Evolutionary conservation across 192 early-diverging fungal genomes (phyloP).

Genomic region (Dissophora ornata): DNA sequence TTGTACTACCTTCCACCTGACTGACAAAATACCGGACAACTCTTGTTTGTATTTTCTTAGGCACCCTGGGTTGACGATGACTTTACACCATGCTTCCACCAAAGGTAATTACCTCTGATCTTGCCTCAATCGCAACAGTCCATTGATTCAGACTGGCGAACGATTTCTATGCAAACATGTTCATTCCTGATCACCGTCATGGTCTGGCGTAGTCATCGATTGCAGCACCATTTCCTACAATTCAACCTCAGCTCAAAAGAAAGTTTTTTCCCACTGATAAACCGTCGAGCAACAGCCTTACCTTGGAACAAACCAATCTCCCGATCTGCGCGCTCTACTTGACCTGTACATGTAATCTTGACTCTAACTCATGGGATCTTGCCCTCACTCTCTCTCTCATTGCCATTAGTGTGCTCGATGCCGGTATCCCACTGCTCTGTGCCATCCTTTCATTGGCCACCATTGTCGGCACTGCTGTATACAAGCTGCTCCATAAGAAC

Average conservation of each 20-base stretch:
- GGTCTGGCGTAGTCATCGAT: too few species aligned
- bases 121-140: too few species aligned
- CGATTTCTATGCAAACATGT: too few species aligned
- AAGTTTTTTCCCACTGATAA: neutral
- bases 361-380: neutral
- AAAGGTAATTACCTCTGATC: constrained; percentile 46
- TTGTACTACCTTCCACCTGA: neutral
- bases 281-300: too few species aligned
- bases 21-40: neutral
- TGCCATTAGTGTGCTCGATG: constrained; percentile 39
- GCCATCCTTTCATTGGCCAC: constrained; percentile 22
- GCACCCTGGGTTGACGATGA: constrained; percentile 48
- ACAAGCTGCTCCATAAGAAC: constrained; percentile 31
- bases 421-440: constrained; percentile 31
- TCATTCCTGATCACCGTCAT: neutral
- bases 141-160: neutral
- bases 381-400: neutral
- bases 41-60: neutral
- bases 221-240: neutral
- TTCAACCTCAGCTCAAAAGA: constrained; percentile 6
- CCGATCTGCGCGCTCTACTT: too few species aligned
- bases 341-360: too few species aligned
- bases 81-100: constrained; percentile 52
- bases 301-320: too few species aligned
- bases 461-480: constrained; percentile 27